Evolutionary conservation across 2,329 filamentous ascomycete genomes (phyloP).

Genomic region (Colletotrichum graminicola): DNA sequence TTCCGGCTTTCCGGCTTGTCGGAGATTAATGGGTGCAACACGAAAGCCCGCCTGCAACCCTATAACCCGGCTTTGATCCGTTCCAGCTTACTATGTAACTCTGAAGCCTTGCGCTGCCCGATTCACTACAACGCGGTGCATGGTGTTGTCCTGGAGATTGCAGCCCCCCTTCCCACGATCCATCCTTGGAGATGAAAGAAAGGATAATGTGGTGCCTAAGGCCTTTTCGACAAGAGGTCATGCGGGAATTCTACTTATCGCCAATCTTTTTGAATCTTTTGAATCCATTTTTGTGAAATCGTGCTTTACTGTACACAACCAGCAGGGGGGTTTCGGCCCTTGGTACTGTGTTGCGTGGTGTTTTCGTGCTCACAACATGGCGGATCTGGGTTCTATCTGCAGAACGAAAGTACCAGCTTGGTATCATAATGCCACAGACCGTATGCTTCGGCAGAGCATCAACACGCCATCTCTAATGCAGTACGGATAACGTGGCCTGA

Average conservation of each 20-base stretch:
- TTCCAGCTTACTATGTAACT: not conserved
- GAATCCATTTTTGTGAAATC: not conserved
- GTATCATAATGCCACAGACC: not conserved
- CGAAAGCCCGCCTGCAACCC: not conserved
- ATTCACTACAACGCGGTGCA: not conserved
- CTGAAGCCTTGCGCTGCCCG: not conserved
- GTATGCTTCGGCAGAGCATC: not conserved
- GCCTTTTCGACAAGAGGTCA: not conserved
- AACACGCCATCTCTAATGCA: no score
- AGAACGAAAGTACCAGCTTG: not conserved
- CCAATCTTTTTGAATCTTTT: not conserved
- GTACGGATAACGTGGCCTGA: not conserved
- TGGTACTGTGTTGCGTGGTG: not conserved
- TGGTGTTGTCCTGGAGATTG: not conserved
- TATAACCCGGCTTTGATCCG: not conserved
- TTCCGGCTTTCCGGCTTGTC: no score
- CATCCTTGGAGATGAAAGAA: not conserved
- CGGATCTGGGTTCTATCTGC: not conserved
- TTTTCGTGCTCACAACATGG: not conserved
- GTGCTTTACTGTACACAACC: not conserved
- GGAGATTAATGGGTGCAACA: not conserved
- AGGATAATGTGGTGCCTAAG: not conserved
- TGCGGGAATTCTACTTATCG: not conserved
- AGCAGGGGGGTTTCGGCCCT: not conserved
- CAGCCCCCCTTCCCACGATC: not conserved